phyloP scores from a whole-genome alignment of 176 grass and related monocot genomes.

The Phyllostachys edulis region DNA sequence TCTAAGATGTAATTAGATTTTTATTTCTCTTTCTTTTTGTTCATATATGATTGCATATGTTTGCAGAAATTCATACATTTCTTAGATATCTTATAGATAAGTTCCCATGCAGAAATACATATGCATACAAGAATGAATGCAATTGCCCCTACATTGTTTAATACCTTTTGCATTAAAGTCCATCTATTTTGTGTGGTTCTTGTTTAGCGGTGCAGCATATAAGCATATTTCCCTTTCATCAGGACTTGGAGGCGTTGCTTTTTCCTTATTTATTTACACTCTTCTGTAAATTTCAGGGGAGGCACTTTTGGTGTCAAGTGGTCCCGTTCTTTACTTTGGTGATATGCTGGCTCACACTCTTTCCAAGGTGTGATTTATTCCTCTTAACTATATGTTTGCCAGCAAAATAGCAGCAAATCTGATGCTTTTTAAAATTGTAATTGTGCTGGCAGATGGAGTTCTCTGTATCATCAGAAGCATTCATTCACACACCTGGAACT shows the following conservation, averaged over 20 bases:
- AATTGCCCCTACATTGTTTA: neutral
- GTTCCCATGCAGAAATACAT: neutral
- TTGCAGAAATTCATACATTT: neutral
- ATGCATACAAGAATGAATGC: constrained; percentile 4
- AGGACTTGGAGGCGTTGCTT: neutral
- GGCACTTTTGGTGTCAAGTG: constrained; percentile 73
- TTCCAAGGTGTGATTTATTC: constrained; percentile 61
- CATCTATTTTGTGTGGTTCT: neutral
- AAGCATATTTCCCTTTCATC: neutral
- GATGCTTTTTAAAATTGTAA: neutral
- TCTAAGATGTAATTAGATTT: constrained; percentile 47
- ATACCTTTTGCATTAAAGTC: neutral
- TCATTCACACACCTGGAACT: constrained; percentile 50
- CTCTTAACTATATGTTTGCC: neutral
- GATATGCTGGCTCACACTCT: constrained; percentile 70
- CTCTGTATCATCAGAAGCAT: constrained; percentile 34
- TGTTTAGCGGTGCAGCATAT: constrained; percentile 24
- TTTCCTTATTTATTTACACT: constrained; percentile 12
- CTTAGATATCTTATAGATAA: neutral
- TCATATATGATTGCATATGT: constrained; percentile 6
- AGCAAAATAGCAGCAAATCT: constrained; percentile 14
- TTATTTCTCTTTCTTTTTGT: constrained; percentile 24
- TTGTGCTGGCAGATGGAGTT: constrained; percentile 47
- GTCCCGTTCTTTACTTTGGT: constrained; percentile 83
- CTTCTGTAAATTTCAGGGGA: constrained; percentile 68